Evolutionary conservation across 2,329 filamentous ascomycete species (phyloP), one percentile per base, ranked within the genome.

Genomic region (Penicillium sp.): DNA sequence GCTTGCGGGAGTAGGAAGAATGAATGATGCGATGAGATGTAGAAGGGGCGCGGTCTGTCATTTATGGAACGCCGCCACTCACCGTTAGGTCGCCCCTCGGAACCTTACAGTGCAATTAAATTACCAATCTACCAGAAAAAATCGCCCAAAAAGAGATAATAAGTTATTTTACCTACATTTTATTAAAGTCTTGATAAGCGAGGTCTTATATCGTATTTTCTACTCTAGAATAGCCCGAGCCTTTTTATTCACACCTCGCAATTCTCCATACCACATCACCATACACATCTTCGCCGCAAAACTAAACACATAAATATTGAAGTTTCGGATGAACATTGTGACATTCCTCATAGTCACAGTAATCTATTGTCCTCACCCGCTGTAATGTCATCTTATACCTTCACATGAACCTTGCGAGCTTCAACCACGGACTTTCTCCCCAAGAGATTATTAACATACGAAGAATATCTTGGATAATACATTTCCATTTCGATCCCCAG

Each of bases 21-120:
- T 26, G 9, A 41, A 27, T 2, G 9, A n/a, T 24, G 37, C 10
- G n/a, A 20, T 26, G 37, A 17, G 20, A 27, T 41, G 7, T 13
- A 29, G 27, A 12, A 30, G 26, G 24, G 24, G 40, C 21, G 36
- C 7, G 21, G 10, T 15, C 36, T 8, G 5, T n/a, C 6, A 15
- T 40, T 40, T 40, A 40, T 40, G 13, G 36, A 40, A 26, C 36
- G 36, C 36, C 36, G 36, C 36, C 36, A 40, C 36, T 3, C 7
- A 8, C 13, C 26, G 12, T 26, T 26, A 33, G n/a, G 34, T 12
- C 13, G 12, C 18, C 4, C 5, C 34, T 7, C 13, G 20, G 34
- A 37, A 23, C 10, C 15, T 3, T n/a, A 40, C 15, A 21, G n/a
- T 10, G 36, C 10, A 40, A 40, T 40, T 10, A 4, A 15, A 26